Base-by-base conservation (phyloP, 1,139 yeast species). In the Debaryomyces coudertii region DNA sequence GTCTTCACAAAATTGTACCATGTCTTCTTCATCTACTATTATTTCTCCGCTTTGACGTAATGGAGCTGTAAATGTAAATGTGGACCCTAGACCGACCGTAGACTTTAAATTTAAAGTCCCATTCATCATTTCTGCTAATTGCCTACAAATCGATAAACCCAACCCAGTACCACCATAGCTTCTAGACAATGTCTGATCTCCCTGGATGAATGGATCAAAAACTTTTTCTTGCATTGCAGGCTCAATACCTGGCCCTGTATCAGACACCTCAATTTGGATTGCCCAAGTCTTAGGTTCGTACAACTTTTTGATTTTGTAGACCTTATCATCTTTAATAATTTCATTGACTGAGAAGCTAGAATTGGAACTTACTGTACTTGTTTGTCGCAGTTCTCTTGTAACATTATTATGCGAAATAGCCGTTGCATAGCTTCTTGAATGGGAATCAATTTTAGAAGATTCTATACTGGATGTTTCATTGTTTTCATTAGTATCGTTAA, bases 131-230 rank as follows among this genome's bases (percentile, higher is more conserved):
- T 79, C 80, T 1, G 97, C 95, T 51, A 93, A 76, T 66, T 93
- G 97, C 49, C 92, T 79, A 65, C 97, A 92, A 61, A 93, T 92
- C 0, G 97, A 89, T 41, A 93, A 76, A 2, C 99, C 99, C 45
- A 93, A 73, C 7, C 99, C 99, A 0, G 97, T 90, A 54, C 99
- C 99, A 47, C 97, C 97, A 61, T 88, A 87, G 45, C 92, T 88
- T 62, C 97, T 76, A 2, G 96, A 87, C 31, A 92, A 75, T 0
- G 97, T 90, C 65, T 92, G 97, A 59, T 93, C 98, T 37, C 98
- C 98, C 67, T 92, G 99, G 27, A 90, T 90, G 69, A 93, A 93
- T 2, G 97, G 97, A 61, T 93, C 97, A 67, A 93, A 93, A 1
- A 93, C 93, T 53, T 86, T 85, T 40, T 85, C 86, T 57, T 89